These are phyloP conservation scores for Cicer cuneatum DNA, from an alignment of 306 rosid species.

Conservation along the genomic window DNA sequence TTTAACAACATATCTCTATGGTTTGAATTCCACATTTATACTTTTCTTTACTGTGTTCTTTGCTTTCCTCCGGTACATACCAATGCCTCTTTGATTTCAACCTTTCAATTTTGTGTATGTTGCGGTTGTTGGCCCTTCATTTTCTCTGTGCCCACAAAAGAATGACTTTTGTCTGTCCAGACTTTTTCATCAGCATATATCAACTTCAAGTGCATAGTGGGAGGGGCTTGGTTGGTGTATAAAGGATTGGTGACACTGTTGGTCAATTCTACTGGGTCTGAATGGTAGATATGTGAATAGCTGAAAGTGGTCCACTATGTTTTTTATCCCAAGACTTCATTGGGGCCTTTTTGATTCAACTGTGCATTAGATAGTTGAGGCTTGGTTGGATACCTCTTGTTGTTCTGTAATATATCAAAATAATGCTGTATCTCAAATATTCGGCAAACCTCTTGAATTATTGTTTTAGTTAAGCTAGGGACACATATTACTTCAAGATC, in stretches of 20 bases:
- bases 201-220: slow-evolving; percentile 27
- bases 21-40: neutral
- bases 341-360: neutral
- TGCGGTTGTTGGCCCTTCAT: slow-evolving; percentile 14
- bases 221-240: slow-evolving; percentile 19
- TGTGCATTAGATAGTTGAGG: neutral
- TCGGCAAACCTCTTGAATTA: neutral
- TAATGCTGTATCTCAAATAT: neutral
- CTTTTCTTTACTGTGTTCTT: slow-evolving; percentile 17
- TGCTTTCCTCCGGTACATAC: slow-evolving; percentile 34
- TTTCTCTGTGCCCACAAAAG: neutral
- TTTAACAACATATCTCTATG: neutral
- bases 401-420: neutral
- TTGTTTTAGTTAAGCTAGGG: neutral
- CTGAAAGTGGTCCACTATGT: slow-evolving; percentile 27
- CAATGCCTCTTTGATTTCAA: slow-evolving; percentile 31
- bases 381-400: neutral
- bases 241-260: slow-evolving; percentile 1
- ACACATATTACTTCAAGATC: neutral
- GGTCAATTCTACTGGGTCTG: slow-evolving; percentile 17
- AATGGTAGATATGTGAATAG: neutral
- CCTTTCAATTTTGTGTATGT: neutral
- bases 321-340: slow-evolving; percentile 23
- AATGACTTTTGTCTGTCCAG: neutral
- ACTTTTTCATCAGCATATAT: neutral